Percentiles rank a stretch among this genome's conserved stretches.
These are phyloP conservation scores for Choiromyces venosus DNA, from an alignment of 495 filamentous ascomycete genomes.

Conservation along the genomic window DNA sequence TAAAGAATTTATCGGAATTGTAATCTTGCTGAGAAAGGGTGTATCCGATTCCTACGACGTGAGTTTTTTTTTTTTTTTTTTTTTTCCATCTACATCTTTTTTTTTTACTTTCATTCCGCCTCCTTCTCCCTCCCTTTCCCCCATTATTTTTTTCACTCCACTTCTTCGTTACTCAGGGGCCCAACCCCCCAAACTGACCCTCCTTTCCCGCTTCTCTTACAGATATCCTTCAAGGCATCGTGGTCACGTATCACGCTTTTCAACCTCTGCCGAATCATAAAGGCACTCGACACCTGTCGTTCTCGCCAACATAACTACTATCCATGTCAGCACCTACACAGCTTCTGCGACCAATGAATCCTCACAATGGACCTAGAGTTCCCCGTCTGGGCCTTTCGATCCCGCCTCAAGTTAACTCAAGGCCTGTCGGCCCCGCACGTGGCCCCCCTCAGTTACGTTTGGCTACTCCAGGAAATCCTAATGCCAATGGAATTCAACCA, in stretches of 20 bases:
- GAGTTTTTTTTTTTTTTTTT: neutral
- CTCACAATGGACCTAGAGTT: slow-evolving; percentile 1
- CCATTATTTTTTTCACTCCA: neutral
- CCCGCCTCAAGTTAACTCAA: slow-evolving; percentile 15
- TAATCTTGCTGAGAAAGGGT: neutral
- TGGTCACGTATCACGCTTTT: neutral
- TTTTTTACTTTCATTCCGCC: neutral
- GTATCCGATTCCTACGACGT: neutral
- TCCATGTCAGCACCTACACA: slow-evolving; percentile 10
- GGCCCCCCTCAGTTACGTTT: slow-evolving; percentile 39
- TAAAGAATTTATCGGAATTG: neutral
- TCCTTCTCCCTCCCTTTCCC: neutral
- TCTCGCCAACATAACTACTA: neutral
- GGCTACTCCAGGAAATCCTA: slow-evolving; percentile 38
- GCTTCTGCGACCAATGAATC: neutral
- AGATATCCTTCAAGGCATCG: neutral
- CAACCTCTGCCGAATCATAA: neutral
- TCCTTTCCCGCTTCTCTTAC: neutral
- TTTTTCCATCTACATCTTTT: too few relatives aligned
- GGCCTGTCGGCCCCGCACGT: slow-evolving; percentile 9
- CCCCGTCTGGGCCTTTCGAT: slow-evolving; percentile 42
- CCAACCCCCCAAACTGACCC: neutral
- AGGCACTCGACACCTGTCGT: neutral
- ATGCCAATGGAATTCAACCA: slow-evolving; percentile 19
- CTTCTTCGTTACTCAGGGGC: neutral